These are phyloP conservation scores for Pseudonitzschia pungens DNA, from an alignment of 108 stramenopile species.

Conservation along the genomic window DNA sequence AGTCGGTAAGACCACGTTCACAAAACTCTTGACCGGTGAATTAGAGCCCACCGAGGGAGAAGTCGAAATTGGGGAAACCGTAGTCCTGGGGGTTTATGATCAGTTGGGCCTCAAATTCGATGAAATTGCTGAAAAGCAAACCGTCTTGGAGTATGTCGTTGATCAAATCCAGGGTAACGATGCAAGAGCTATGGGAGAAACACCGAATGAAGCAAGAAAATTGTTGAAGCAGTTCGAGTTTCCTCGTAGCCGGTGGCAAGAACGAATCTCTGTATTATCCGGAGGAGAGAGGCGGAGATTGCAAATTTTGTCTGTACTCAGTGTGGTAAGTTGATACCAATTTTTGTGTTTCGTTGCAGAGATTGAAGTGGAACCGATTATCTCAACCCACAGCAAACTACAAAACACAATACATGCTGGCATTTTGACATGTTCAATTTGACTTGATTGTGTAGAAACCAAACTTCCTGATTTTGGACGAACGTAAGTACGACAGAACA, in stretches of 20 bases:
- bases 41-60: constrained; percentile 53
- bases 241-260: constrained; percentile 62
- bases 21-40: constrained; percentile 61
- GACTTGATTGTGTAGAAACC: constrained; percentile 38
- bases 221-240: constrained; percentile 79
- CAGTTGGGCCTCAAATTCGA: constrained; percentile 73
- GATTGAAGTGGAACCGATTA: neutral
- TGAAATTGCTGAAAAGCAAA: constrained; percentile 56
- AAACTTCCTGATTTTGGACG: constrained; percentile 72
- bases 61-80: constrained; percentile 76
- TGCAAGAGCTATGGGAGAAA: constrained; percentile 35
- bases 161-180: constrained; percentile 64
- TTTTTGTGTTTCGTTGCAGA: neutral
- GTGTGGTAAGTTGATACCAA: constrained; percentile 27
- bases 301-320: constrained; percentile 75
- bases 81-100: constrained; percentile 82
- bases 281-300: constrained; percentile 84
- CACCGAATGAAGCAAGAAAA: constrained; percentile 73
- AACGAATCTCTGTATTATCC: constrained; percentile 68
- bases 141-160: constrained; percentile 72
- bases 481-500: too few relatives aligned
- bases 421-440: neutral
- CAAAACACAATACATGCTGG: too few relatives aligned
- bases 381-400: neutral
- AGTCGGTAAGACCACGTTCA: constrained; percentile 64